Evolutionary conservation across 2,329 filamentous ascomycete species (phyloP).

Genomic region (Macroventuria anomochaeta): DNA sequence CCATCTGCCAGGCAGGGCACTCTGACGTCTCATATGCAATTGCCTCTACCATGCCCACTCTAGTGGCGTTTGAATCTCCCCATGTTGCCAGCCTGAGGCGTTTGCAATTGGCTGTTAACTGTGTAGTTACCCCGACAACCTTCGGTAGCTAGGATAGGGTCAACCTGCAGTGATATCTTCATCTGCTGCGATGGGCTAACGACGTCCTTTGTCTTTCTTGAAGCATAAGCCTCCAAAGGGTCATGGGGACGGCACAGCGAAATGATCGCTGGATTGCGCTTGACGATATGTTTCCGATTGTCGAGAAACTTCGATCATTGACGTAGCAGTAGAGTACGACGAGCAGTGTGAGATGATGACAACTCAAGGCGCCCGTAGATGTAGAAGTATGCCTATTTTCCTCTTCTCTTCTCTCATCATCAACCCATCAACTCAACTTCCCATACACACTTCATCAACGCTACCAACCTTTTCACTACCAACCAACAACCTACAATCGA

Average conservation of each 20-base stretch:
- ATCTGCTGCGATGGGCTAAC: constrained; percentile 4
- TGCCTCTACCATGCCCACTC: background rate
- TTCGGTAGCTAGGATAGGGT: background rate
- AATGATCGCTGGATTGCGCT: background rate
- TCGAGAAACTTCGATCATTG: constrained; percentile 1
- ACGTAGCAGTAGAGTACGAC: background rate
- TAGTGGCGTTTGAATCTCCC: background rate
- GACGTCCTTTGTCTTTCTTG: background rate
- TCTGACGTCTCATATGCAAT: background rate
- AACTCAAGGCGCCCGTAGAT: background rate
- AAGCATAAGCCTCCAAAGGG: background rate
- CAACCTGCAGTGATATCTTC: constrained; percentile 6
- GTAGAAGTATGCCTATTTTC: background rate
- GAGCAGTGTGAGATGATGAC: background rate
- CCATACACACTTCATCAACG: background rate
- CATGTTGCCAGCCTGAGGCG: background rate
- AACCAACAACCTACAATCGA: constrained; percentile 44
- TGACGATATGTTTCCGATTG: background rate
- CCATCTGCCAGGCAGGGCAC: constrained; percentile 2
- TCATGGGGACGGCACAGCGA: background rate
- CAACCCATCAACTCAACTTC: background rate
- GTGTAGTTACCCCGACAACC: background rate
- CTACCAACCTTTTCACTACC: background rate
- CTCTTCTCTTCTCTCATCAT: background rate
- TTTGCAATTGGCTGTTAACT: background rate